A percentile compares a stretch with the other conserved stretches of the same genome.
Evolutionary conservation across 2,329 filamentous ascomycete genomes (phyloP).

Genomic region (Clarireedia paspali): DNA sequence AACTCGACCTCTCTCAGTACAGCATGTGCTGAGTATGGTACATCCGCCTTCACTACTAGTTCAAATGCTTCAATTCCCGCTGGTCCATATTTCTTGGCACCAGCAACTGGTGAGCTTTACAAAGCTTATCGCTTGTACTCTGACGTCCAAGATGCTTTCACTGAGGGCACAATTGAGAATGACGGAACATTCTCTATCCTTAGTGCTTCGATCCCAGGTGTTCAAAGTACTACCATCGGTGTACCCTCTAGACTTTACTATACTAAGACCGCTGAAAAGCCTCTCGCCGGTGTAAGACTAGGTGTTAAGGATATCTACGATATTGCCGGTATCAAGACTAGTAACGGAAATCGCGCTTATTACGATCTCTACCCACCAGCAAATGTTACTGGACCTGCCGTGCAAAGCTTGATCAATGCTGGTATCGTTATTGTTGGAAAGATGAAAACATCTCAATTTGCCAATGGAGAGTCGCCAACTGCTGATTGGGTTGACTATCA

Average conservation of each 20-base stretch:
- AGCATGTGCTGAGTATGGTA: conserved; percentile 17
- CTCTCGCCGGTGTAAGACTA: conserved; percentile 51
- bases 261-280: conserved; percentile 43
- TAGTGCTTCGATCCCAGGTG: conserved; percentile 34
- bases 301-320: conserved; percentile 58
- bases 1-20: conserved; percentile 10
- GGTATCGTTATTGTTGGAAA: conserved; percentile 51
- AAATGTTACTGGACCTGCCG: conserved; percentile 39
- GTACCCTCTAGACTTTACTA: conserved; percentile 56
- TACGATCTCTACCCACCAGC: conserved; percentile 42
- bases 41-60: conserved; percentile 14
- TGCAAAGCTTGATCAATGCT: conserved; percentile 49
- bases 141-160: conserved; percentile 42
- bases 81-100: conserved; percentile 43
- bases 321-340: conserved; percentile 47
- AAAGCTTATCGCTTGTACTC: conserved; percentile 42
- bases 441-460: conserved; percentile 43
- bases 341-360: conserved; percentile 51
- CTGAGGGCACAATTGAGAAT: conserved; percentile 35
- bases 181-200: conserved; percentile 37
- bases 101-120: conserved; percentile 35
- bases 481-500: conserved; percentile 40
- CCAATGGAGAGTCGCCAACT: conserved; percentile 34
- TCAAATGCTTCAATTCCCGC: conserved; percentile 28
- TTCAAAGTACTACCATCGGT: conserved; percentile 36